These are phyloP conservation scores for Exophiala oligosperma DNA, from an alignment of 2,329 filamentous ascomycete genomes.

Conservation along the genomic window DNA sequence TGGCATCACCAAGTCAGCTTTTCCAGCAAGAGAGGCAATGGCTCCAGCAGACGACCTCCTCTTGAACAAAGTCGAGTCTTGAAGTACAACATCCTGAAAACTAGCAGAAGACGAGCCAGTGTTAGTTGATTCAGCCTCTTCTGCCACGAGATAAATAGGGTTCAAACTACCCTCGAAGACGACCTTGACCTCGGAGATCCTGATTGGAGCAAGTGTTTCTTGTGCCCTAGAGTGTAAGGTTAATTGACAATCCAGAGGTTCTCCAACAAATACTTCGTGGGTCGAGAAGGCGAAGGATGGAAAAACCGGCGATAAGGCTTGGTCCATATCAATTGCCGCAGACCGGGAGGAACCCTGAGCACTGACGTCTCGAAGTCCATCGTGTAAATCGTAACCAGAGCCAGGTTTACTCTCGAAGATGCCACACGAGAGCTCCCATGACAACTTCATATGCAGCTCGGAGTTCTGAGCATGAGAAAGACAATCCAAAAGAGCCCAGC, in stretches of 20 bases:
- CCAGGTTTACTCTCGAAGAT: constrained; percentile 38
- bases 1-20: constrained; percentile 63
- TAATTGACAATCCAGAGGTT: constrained; percentile 58
- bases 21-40: constrained; percentile 51
- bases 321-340: constrained; percentile 49
- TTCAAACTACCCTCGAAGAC: constrained; percentile 54
- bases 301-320: constrained; percentile 50
- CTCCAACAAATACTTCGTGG: constrained; percentile 60
- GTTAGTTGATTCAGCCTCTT: constrained; percentile 30
- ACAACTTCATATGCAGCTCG: constrained; percentile 52
- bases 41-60: constrained; percentile 38
- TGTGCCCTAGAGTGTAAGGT: constrained; percentile 52
- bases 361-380: background rate
- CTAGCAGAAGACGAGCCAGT: constrained; percentile 29
- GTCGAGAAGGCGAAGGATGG: constrained; percentile 55
- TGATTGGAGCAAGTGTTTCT: constrained; percentile 46
- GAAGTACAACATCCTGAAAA: constrained; percentile 37
- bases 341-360: constrained; percentile 45
- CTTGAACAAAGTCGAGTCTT: constrained; percentile 33
- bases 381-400: constrained; percentile 45
- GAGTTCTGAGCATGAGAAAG: constrained; percentile 47
- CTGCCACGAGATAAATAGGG: constrained; percentile 42
- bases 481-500: constrained; percentile 56
- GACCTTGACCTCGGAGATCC: constrained; percentile 50
- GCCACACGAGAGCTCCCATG: constrained; percentile 56